Base-by-base conservation (phyloP, 208 protist species). In the Trypanosoma theileri region DNA sequence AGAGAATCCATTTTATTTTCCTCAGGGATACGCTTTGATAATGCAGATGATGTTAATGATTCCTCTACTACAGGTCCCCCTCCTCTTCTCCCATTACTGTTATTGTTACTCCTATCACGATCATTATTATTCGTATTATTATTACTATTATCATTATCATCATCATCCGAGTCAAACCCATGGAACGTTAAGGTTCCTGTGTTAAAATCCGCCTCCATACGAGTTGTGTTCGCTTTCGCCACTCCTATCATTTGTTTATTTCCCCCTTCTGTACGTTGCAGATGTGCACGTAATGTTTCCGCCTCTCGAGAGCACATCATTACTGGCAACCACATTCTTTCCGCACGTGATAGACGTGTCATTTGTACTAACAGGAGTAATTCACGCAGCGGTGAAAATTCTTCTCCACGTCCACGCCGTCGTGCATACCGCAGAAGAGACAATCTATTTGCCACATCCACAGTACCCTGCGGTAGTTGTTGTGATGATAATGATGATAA, bases 171-270 rank as follows among this genome's bases (percentile, higher is more conserved):
- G 40, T 68, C 79, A 67, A 92, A 92, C 1, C 81, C 83, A 26
- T 74, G 69, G 63, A 95, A 93, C 16, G 64, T 71, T 22, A 95
- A 71, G 3, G 88, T 93, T 28, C 90, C 90, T 12, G 85, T 86
- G 67, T 85, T 82, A 73, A 82, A 88, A 66, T 95, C 80, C 1
- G 80, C 87, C 16, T 81, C 44, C 67, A 92, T 87, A 19, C 59
- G 50, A 55, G 70, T 13, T 14, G 52, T 16, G 57, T 19, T 35
- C 19, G 22, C 31, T 1, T 24, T 59, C 40, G 24, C 22, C 7
- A 26, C 31, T 56, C 24, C 59, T 6, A 28, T 13, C 22, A 11
- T 9, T 0, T 28, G 13, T 19, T 28, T 31, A 9, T 57, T 42
- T 19, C 40, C 48, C 31, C 0, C 12, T 59, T 54, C 26, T 53